Evolutionary conservation across 495 filamentous ascomycete species (phyloP), one percentile per base, ranked within the genome.

Genomic region (Hypoxylon intermedium): DNA sequence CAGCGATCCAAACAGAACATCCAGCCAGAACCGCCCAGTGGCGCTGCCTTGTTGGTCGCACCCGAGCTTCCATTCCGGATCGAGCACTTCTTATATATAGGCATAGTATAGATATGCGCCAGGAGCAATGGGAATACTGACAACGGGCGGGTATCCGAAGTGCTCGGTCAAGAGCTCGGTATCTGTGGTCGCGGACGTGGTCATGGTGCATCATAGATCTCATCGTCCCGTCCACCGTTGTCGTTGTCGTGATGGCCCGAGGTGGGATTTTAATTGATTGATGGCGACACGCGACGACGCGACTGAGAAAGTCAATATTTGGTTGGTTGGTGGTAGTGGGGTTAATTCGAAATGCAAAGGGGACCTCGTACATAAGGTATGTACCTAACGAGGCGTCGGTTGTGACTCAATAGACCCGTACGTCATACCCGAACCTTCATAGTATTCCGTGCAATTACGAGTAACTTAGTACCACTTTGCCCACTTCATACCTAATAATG

Each of bases 91-190:
- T n/a, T n/a, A n/a, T n/a, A 26, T 26, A 7, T 54, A 46, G 58
- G 40, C 16, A 41, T 15, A 9, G 26, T 24, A 16, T 23, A 19
- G 3, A 15, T 20, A 48, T 18, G 48, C 47, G 33, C 21, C 12
- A 53, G 47, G 50, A 28, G 50, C 43, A 51, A 18, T 33, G 30
- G 34, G 34, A 13, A 19, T 24, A 80, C 87, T 74, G 72, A 97
- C 93, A 58, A 96, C 80, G 20, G 94, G 94, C 1, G 94, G 93
- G 67, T 96, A 97, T 59, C 90, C 89, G 67, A 98, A 88, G 70
- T 98, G 94, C 82, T 98, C 94, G 6, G 95, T 97, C 64, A 98
- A 83, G 63, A 98, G 81, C 52, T 91, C 87, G 21, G 82, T 90
- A 51, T 86, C 82, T 58, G 81, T 75, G 28, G 74, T 73, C 37